phyloP scores from a whole-genome alignment of 1,284 basidiomycete species.

The Ceratorhiza oryzae-sativae region DNA sequence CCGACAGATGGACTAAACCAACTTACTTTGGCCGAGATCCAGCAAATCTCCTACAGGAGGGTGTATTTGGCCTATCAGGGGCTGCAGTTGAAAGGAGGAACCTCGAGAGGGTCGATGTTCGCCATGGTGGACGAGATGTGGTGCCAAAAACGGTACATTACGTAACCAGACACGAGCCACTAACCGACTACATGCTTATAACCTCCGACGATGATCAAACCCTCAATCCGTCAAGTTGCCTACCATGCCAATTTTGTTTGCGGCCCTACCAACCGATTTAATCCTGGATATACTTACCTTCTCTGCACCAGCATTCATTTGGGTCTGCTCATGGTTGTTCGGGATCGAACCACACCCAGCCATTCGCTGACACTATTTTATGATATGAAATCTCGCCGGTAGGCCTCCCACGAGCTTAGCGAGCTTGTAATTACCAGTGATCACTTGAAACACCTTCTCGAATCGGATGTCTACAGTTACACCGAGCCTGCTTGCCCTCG shows the following conservation, averaged over 20 bases:
- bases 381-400: no score
- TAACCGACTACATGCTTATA: neutral
- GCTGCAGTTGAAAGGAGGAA: constrained; percentile 41
- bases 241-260: neutral
- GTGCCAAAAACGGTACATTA: neutral
- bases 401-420: neutral
- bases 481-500: neutral
- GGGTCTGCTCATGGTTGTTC: neutral
- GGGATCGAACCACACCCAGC: no score
- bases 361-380: no score
- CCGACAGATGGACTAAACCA: neutral
- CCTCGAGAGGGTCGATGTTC: constrained; percentile 39
- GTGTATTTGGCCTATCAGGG: constrained; percentile 35
- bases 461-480: neutral
- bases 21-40: constrained; percentile 11
- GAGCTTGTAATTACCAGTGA: neutral
- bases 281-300: neutral
- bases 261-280: neutral
- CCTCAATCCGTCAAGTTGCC: neutral
- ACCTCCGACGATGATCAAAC: neutral
- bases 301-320: neutral
- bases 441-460: neutral
- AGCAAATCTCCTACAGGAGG: constrained; percentile 19
- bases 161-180: neutral
- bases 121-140: constrained; percentile 15